phyloP scores from a whole-genome alignment of 169 alveolate species.

The Babesia bovis region DNA sequence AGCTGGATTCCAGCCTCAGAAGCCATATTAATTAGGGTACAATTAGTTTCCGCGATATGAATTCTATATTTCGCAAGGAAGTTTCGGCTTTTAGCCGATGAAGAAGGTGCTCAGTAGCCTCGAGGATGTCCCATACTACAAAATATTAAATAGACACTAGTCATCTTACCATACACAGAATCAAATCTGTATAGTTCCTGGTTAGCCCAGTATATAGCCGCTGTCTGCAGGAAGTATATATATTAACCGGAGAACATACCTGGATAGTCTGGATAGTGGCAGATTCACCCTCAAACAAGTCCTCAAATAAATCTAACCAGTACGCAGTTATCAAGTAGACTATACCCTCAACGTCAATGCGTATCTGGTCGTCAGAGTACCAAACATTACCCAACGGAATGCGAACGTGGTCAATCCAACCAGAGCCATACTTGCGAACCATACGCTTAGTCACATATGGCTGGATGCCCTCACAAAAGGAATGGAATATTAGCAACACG shows the following conservation, averaged over 20 bases:
- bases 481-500: conserved; percentile 67
- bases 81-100: conserved; percentile 44
- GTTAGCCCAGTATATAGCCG: conserved; percentile 82
- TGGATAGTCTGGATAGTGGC: conserved; percentile 59
- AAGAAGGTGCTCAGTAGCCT: conserved; percentile 39
- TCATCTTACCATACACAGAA: conserved; percentile 65
- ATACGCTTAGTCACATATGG: conserved; percentile 72
- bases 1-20: conserved; percentile 50
- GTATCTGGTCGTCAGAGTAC: conserved; percentile 69
- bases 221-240: conserved; percentile 62
- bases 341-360: conserved; percentile 79
- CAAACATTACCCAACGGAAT: conserved; percentile 75
- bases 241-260: conserved; percentile 10
- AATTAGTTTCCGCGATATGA: conserved; percentile 56
- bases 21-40: conserved; percentile 42
- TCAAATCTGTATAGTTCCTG: conserved; percentile 78
- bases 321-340: conserved; percentile 76
- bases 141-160: not conserved
- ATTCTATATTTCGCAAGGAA: conserved; percentile 50
- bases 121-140: conserved; percentile 66
- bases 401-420: conserved; percentile 72
- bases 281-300: conserved; percentile 60
- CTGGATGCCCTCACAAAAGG: conserved; percentile 72
- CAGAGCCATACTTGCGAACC: conserved; percentile 69
- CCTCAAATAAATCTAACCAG: conserved; percentile 78